phyloP scores from a whole-genome alignment of 192 early-diverging fungal genomes.

The Rhizoclosmatium globosum region DNA sequence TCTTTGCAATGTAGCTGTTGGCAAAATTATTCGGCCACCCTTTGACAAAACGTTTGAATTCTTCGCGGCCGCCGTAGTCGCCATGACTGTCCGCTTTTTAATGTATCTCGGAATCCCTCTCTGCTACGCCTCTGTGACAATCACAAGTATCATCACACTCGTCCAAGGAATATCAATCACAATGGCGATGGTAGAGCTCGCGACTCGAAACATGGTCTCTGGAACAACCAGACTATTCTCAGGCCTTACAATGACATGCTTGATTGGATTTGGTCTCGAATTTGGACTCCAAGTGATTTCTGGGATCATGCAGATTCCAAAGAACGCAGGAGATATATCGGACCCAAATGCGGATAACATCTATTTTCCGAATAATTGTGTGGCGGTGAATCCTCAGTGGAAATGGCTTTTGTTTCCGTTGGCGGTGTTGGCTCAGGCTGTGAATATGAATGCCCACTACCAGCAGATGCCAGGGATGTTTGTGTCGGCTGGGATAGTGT shows the following conservation, averaged over 20 bases:
- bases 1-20: neutral
- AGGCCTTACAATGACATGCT: slow-evolving; percentile 69
- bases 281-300: neutral
- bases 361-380: neutral
- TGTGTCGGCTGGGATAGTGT: neutral
- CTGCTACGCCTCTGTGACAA: neutral
- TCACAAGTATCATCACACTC: neutral
- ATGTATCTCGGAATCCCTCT: slow-evolving; percentile 8
- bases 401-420: slow-evolving; percentile 11
- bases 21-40: neutral
- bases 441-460: neutral
- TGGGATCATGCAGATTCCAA: neutral
- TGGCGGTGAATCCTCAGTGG: neutral
- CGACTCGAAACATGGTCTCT: slow-evolving; percentile 88
- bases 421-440: neutral
- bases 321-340: neutral
- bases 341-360: neutral
- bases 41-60: slow-evolving; percentile 19
- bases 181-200: slow-evolving; percentile 84
- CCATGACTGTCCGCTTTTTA: neutral
- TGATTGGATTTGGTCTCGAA: slow-evolving; percentile 54
- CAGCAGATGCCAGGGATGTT: slow-evolving; percentile 7
- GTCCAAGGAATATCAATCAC: slow-evolving; percentile 77
- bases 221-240: slow-evolving; percentile 84
- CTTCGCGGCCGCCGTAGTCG: neutral